A percentile compares a stretch with the other conserved stretches of the same genome.
These are phyloP conservation scores for Penicillium sp. DNA, from an alignment of 2,329 filamentous ascomycete genomes.

Conservation along the genomic window DNA sequence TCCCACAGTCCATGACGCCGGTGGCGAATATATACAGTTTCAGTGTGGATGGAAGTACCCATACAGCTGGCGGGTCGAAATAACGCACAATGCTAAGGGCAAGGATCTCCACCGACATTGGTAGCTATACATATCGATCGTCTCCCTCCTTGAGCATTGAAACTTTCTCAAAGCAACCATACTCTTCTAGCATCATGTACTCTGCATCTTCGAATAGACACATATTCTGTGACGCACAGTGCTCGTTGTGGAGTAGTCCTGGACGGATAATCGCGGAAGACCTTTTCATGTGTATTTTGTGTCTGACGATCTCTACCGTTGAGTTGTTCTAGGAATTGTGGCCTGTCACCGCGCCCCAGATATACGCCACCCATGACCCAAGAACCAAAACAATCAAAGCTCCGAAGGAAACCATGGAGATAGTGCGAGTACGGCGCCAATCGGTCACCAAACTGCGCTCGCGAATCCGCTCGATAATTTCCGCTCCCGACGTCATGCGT, in stretches of 20 bases:
- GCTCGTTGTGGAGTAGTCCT: background rate
- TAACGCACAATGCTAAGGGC: background rate
- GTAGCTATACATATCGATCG: background rate
- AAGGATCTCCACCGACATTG: background rate
- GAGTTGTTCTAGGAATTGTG: conserved; percentile 39
- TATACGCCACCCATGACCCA: conserved; percentile 56
- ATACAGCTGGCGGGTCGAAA: background rate
- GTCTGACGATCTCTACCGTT: background rate
- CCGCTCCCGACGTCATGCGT: conserved; percentile 48
- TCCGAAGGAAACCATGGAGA: conserved; percentile 49
- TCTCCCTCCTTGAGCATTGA: background rate
- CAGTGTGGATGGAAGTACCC: background rate
- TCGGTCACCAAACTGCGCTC: conserved; percentile 43
- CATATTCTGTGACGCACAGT: background rate
- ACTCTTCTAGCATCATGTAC: background rate
- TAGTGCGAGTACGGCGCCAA: conserved; percentile 41
- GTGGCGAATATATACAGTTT: background rate
- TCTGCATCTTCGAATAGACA: background rate
- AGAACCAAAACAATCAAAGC: conserved; percentile 50
- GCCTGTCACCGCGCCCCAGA: conserved; percentile 62
- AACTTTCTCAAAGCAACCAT: background rate
- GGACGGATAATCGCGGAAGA: background rate
- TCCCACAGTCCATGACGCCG: conserved; percentile 1
- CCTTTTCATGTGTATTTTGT: background rate
- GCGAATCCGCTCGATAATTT: conserved; percentile 47